These are phyloP conservation scores for Lasiodiplodia sp. DNA, from an alignment of 2,329 filamentous ascomycete genomes.

Conservation along the genomic window DNA sequence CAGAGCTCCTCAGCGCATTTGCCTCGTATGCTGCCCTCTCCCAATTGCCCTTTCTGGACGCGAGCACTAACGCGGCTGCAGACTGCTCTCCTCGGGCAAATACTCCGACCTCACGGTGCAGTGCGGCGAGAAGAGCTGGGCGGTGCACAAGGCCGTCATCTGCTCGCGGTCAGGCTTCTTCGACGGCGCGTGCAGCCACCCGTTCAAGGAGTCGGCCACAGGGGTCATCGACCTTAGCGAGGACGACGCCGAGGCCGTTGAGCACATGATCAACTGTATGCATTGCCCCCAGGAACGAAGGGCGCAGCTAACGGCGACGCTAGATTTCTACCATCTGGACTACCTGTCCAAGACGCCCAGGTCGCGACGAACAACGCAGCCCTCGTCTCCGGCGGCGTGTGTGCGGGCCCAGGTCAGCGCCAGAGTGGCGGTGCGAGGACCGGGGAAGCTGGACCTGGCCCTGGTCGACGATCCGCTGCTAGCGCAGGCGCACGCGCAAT, in stretches of 20 bases:
- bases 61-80: conserved; percentile 24
- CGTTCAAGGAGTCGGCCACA: conserved; percentile 46
- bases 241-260: conserved; percentile 50
- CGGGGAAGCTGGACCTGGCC: conserved; percentile 38
- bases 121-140: conserved; percentile 55
- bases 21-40: conserved; percentile 52
- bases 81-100: conserved; percentile 48
- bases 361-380: conserved; percentile 40
- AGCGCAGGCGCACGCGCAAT: conserved; percentile 34
- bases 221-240: conserved; percentile 49
- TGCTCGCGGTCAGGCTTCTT: conserved; percentile 59
- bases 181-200: conserved; percentile 48
- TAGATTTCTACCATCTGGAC: conserved; percentile 52
- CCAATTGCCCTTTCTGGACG: conserved; percentile 36
- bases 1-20: conserved; percentile 55
- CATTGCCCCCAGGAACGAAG: not conserved
- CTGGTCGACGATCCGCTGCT: conserved; percentile 49
- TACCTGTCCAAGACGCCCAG: conserved; percentile 44
- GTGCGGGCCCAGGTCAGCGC: conserved; percentile 32
- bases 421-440: conserved; percentile 3
- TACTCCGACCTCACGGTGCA: conserved; percentile 59
- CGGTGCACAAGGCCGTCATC: conserved; percentile 56
- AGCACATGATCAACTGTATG: conserved; percentile 52
- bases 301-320: conserved; percentile 17
- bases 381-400: conserved; percentile 38